These are phyloP conservation scores for Lipomyces chichibuensis DNA, from an alignment of 805 yeast species.

Conservation along the genomic window DNA sequence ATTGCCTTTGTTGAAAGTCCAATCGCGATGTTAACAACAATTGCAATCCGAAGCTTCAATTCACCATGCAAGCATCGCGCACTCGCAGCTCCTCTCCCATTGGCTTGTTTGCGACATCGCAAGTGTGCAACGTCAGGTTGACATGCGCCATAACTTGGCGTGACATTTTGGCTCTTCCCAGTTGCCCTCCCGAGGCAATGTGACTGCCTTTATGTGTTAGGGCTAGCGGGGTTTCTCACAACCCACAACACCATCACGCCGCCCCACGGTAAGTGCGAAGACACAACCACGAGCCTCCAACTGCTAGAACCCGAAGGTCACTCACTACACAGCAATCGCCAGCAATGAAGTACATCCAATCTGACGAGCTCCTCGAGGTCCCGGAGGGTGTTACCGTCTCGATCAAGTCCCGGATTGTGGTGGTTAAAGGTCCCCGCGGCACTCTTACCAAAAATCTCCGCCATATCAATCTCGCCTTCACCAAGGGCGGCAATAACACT, in stretches of 20 bases:
- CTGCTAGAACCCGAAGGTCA: too few species aligned
- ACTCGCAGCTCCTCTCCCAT: background rate
- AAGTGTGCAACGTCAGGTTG: background rate
- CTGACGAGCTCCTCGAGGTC: slow-evolving; percentile 78
- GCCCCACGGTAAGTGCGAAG: too few species aligned
- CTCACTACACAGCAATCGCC: background rate
- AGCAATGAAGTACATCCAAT: slow-evolving; percentile 79
- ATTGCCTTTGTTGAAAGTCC: background rate
- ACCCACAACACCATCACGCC: background rate
- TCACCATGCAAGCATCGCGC: background rate
- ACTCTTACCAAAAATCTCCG: slow-evolving; percentile 82
- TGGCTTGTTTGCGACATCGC: background rate
- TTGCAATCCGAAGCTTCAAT: background rate
- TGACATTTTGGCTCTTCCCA: background rate
- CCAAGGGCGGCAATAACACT: slow-evolving; percentile 67
- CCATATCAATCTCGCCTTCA: slow-evolving; percentile 93
- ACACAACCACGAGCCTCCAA: background rate
- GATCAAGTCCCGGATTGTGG: slow-evolving; percentile 88
- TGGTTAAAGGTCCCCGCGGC: slow-evolving; percentile 98
- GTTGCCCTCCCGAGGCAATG: background rate
- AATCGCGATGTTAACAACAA: background rate
- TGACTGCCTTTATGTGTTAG: slow-evolving; percentile 9
- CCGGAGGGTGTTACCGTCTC: slow-evolving; percentile 92
- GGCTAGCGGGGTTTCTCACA: background rate
- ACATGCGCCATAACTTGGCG: background rate